These are phyloP conservation scores for Alternaria ventricosa DNA, from an alignment of 2,329 filamentous ascomycete genomes.

Conservation along the genomic window DNA sequence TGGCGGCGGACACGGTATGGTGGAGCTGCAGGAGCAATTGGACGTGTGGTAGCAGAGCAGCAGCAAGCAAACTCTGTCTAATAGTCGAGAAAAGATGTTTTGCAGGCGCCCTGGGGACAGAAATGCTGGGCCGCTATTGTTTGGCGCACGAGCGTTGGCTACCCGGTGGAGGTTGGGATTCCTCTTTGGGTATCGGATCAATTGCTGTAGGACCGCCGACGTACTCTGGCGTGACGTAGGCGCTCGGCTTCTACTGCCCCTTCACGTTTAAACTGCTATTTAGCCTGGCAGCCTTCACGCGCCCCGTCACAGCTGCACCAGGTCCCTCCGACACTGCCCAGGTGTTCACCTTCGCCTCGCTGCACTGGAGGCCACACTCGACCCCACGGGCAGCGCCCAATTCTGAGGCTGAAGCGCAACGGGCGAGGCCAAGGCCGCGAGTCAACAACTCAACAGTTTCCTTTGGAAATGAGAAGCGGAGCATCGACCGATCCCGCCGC, in stretches of 20 bases:
- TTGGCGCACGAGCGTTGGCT: constrained; percentile 27
- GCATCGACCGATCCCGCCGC: constrained; percentile 18
- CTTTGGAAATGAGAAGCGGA: constrained; percentile 32
- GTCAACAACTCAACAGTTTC: constrained; percentile 37
- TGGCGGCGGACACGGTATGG: constrained; percentile 26
- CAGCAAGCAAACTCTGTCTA: constrained; percentile 4
- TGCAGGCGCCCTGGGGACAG: neutral
- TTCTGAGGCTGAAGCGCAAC: constrained; percentile 17
- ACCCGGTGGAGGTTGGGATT: constrained; percentile 25
- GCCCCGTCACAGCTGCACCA: neutral
- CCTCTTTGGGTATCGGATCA: neutral
- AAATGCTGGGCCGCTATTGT: constrained; percentile 16
- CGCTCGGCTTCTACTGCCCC: constrained; percentile 5
- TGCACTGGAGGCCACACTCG: neutral
- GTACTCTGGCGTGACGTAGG: constrained; percentile 23
- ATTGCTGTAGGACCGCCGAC: constrained; percentile 5
- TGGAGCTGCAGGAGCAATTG: constrained; percentile 17
- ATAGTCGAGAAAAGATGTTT: neutral
- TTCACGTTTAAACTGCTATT: neutral
- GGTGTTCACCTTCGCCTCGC: neutral
- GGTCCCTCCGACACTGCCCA: neutral
- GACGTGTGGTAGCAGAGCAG: constrained; percentile 14
- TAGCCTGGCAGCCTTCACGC: neutral
- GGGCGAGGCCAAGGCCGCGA: constrained; percentile 24
- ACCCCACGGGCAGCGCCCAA: constrained; percentile 6